A percentile compares a stretch with the other conserved stretches of the same genome.
Evolutionary conservation across 371 early-diverging fungal genomes (phyloP).

Genomic region (Paraphysoderma sedebokerense): DNA sequence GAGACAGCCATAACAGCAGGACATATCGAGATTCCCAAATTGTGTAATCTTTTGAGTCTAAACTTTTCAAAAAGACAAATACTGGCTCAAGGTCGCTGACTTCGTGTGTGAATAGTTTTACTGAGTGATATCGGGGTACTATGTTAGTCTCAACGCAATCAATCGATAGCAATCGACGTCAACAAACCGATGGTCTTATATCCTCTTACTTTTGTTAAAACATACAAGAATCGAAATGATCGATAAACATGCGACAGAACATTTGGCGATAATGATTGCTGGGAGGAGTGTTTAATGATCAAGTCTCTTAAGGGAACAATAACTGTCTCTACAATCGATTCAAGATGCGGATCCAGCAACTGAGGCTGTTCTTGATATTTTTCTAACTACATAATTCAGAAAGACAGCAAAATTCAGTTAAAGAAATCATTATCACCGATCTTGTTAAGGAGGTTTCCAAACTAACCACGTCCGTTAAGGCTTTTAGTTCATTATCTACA

Average conservation of each 20-base stretch:
- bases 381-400: no score
- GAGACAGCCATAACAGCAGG: conserved; percentile 65
- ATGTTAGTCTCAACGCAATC: neutral
- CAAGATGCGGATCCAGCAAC: conserved; percentile 70
- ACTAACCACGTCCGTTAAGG: no score
- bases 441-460: no score
- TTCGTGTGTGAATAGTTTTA: conserved; percentile 79
- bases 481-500: no score
- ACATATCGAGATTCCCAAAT: conserved; percentile 64
- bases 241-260: neutral
- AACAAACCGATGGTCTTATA: conserved; percentile 54
- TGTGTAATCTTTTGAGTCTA: conserved; percentile 8
- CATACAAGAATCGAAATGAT: conserved; percentile 40
- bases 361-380: conserved; percentile 76
- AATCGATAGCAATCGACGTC: neutral
- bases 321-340: conserved; percentile 44
- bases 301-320: conserved; percentile 33
- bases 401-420: no score
- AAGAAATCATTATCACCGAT: no score
- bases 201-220: conserved; percentile 70
- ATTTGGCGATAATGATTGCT: neutral
- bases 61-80: conserved; percentile 30
- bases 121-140: conserved; percentile 5
- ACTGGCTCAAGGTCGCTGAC: conserved; percentile 74
- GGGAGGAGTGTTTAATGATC: conserved; percentile 8